phyloP scores from a whole-genome alignment of 768 basidiomycete genomes.

The Pulveroboletus sp. region DNA sequence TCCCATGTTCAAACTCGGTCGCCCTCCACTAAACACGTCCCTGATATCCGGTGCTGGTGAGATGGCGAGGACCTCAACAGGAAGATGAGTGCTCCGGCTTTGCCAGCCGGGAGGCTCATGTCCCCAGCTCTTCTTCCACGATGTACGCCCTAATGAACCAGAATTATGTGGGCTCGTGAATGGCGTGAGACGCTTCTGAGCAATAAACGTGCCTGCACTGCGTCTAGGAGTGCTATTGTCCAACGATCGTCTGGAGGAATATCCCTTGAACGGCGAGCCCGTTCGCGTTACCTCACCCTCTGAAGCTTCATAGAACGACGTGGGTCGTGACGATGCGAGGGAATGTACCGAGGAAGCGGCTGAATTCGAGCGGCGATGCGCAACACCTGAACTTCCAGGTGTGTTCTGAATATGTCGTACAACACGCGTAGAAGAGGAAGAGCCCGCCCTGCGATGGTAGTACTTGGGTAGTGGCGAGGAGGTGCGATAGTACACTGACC shows the following conservation, averaged over 20 bases:
- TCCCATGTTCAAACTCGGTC: conserved; percentile 53
- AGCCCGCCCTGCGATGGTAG: conserved; percentile 73
- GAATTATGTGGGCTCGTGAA: conserved; percentile 54
- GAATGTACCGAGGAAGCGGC: conserved; percentile 76
- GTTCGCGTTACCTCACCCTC: conserved; percentile 64
- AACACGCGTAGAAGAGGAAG: conserved; percentile 79
- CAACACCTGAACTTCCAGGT: conserved; percentile 33
- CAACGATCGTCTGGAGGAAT: conserved; percentile 41
- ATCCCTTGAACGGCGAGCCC: conserved; percentile 56
- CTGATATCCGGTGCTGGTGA: conserved; percentile 53
- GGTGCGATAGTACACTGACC: conserved; percentile 58
- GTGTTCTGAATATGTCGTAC: conserved; percentile 56
- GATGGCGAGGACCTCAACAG: conserved; percentile 74
- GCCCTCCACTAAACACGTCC: conserved; percentile 68
- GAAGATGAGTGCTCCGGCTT: conserved; percentile 54
- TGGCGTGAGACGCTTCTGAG: conserved; percentile 75
- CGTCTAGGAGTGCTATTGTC: conserved; percentile 44
- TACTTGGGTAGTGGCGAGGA: conserved; percentile 73
- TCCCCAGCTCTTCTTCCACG: conserved; percentile 91
- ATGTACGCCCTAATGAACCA: conserved; percentile 55
- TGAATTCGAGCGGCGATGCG: conserved; percentile 71
- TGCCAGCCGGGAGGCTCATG: conserved; percentile 85
- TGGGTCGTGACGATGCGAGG: conserved; percentile 67
- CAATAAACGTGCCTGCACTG: conserved; percentile 61
- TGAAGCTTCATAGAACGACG: conserved; percentile 72